A percentile compares a stretch with the other conserved stretches of the same genome.
These are phyloP conservation scores for Striga hermonthica DNA, from an alignment of 305 asterid species.

Conservation along the genomic window DNA sequence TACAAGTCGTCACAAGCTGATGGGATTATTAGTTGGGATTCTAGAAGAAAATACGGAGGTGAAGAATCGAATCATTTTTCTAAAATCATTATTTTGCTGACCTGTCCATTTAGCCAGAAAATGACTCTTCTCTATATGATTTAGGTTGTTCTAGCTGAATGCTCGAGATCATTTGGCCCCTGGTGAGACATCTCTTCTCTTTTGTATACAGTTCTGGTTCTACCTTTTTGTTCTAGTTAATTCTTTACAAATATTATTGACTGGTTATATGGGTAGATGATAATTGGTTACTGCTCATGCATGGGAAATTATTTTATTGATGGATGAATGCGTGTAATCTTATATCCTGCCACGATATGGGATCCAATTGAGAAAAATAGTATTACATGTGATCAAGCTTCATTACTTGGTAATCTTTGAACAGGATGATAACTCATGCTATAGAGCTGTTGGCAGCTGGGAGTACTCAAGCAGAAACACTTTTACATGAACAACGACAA, in stretches of 20 bases:
- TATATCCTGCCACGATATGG: constrained; percentile 26
- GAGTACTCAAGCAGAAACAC: constrained; percentile 64
- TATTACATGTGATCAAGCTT: constrained; percentile 19
- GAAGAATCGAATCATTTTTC: constrained; percentile 21
- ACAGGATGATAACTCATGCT: constrained; percentile 90
- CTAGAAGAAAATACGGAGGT: constrained; percentile 91
- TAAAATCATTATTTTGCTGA: constrained; percentile 21
- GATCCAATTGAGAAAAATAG: constrained; percentile 23
- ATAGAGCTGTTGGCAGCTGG: constrained; percentile 87
- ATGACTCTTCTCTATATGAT: constrained; percentile 33
- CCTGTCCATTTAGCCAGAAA: constrained; percentile 22
- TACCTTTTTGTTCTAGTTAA: constrained; percentile 24
- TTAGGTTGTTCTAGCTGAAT: constrained; percentile 89
- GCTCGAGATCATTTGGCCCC: constrained; percentile 94
- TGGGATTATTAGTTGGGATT: constrained; percentile 73
- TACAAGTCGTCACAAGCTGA: constrained; percentile 67
- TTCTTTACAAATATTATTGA: not conserved
- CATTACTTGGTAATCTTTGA: constrained; percentile 25
- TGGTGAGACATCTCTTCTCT: constrained; percentile 51
- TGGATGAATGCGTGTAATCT: not conserved
- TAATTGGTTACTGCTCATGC: constrained; percentile 23
- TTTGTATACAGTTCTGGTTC: constrained; percentile 26
- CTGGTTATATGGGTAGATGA: constrained; percentile 15
- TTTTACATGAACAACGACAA: constrained; percentile 59
- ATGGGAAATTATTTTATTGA: not conserved